phyloP scores from a whole-genome alignment of 257 asterid species.

The Cruciata laevipes region DNA sequence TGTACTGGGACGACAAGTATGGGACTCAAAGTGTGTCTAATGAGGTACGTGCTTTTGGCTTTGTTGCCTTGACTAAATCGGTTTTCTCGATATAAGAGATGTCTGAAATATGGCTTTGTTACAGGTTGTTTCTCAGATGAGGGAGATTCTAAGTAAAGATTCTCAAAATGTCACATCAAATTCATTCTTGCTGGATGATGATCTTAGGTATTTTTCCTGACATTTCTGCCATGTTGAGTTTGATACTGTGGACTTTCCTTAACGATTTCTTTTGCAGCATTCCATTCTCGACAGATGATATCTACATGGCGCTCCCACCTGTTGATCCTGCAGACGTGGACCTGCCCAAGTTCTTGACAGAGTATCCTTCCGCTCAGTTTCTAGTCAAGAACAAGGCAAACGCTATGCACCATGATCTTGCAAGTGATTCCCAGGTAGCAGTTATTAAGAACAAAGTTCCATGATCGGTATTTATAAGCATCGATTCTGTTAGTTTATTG shows the following conservation, averaged over 20 bases:
- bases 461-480: background rate
- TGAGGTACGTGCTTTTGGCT: constrained; percentile 47
- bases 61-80: background rate
- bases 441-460: constrained; percentile 4
- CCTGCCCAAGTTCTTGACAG: constrained; percentile 63
- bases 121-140: constrained; percentile 97
- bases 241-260: constrained; percentile 1
- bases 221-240: background rate
- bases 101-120: constrained; percentile 11
- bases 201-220: constrained; percentile 62
- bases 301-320: constrained; percentile 91
- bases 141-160: constrained; percentile 83
- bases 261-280: constrained; percentile 45
- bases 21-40: constrained; percentile 98
- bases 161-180: constrained; percentile 80
- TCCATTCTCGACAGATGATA: constrained; percentile 96
- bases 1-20: constrained; percentile 99
- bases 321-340: constrained; percentile 70
- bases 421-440: background rate
- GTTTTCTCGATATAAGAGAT: background rate
- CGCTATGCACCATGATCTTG: background rate
- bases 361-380: constrained; percentile 61
- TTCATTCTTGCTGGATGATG: constrained; percentile 95
- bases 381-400: constrained; percentile 48
- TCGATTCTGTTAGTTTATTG: background rate